Base-by-base conservation (phyloP, 2,329 filamentous ascomycete genomes). In the Scolecobasidium constrictum region DNA sequence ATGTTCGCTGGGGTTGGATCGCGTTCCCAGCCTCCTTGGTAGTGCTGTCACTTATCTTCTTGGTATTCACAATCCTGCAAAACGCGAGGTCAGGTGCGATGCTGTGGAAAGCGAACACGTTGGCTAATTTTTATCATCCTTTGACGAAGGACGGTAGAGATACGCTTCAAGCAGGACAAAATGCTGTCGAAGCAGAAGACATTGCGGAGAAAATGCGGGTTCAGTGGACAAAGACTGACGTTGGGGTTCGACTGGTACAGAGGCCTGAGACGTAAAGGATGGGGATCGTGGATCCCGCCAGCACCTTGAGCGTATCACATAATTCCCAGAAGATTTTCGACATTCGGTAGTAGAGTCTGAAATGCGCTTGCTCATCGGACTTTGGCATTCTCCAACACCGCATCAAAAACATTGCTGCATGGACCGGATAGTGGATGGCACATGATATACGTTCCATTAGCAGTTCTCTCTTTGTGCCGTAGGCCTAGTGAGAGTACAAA, bases 1-100 rank as follows among this genome's bases (percentile, higher is more conserved):
- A 41, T 18, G 38, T 41, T 5, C 38, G 38, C 3, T 41, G 38
- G 38, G 38, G 22, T 13, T 41, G 38, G 38, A 41, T 41, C 15
- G 21, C n/a, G 9, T 41, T 41, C 19, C 38, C 38, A 17, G 38
- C 33, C 16, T 19, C 33, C 3, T 26, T 41, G 11, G 22, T 41
- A 15, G 16, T 28, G 21, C 38, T 41, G 5, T 21, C 38, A 4
- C 28, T 41, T 19, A 18, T 20, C 17, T 41, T 41, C 26, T 26
- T 41, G 13, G 34, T 42, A 15, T 20, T 31, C 6, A 22, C 31
- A 15, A 42, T 42, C 20, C 13, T 42, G 11, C 18, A 42, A 12
- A 42, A 42, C 13, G 34, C 40, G 7, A 17, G 40, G 3, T 35
- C 35, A 34, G 40, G 40, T 23, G 40, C 40, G 1, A 42, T 41